These are phyloP conservation scores for Arthrobotrys entomopaga DNA, from an alignment of 2,329 filamentous ascomycete species.

Conservation along the genomic window DNA sequence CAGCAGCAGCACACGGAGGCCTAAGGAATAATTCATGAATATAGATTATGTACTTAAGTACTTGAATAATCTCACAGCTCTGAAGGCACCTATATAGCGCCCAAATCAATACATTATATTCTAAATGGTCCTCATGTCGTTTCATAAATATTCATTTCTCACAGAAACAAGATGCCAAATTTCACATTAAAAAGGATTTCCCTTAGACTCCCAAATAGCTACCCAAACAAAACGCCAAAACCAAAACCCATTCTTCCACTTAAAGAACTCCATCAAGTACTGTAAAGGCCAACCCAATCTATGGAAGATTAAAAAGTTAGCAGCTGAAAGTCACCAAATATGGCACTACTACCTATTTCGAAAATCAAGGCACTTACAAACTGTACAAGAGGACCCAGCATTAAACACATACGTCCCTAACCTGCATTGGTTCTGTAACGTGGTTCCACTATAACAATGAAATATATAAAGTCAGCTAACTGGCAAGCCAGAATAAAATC, in stretches of 20 bases:
- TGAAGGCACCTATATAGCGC: no score
- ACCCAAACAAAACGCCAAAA: slow-evolving; percentile 8
- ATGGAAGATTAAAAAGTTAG: neutral
- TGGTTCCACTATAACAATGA: slow-evolving; percentile 2
- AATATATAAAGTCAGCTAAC: no score
- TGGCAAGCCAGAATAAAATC: neutral
- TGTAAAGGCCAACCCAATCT: slow-evolving; percentile 21
- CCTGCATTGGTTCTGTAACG: neutral
- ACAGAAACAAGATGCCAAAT: neutral
- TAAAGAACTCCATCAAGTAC: no score
- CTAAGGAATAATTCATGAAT: no score
- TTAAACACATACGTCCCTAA: neutral
- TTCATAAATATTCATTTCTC: no score
- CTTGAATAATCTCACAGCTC: no score
- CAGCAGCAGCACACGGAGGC: no score
- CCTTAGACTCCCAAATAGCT: neutral
- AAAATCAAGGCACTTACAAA: slow-evolving; percentile 30
- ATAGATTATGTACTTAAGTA: no score
- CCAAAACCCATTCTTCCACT: no score
- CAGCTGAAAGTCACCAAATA: neutral
- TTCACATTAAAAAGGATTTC: neutral
- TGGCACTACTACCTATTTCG: neutral
- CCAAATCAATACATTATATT: no score
- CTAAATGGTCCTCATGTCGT: no score
- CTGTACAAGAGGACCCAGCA: slow-evolving; percentile 11